Evolutionary conservation across 1,139 yeast species (phyloP), one percentile per base, ranked within the genome.

Genomic region (Geotrichum restrictum): DNA sequence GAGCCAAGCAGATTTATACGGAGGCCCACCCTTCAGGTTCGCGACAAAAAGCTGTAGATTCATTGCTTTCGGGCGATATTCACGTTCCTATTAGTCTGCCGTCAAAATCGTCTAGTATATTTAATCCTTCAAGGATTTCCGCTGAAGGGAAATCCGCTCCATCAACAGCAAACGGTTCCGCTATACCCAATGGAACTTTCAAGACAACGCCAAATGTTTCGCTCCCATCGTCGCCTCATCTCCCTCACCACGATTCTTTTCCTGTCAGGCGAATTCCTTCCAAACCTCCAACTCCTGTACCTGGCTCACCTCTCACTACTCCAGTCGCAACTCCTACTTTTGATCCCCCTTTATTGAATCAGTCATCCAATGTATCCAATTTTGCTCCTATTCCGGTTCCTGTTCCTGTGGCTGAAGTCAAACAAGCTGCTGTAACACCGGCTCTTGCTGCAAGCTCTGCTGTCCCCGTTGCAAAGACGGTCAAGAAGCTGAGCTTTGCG

Each of bases 401-500:
- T 14, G 40, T 14, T 7, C 11, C 45, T 5, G 16, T 10, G 29
- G 32, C 24, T 2, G 19, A 14, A 10, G 8, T 24, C 29, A 24
- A 24, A 8, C 29, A n/a, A n/a, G 14, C 31, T 3, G 22, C 44
- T n/a, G 29, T 32, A n/a, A 18, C 19, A 37, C 27, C 37, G 2
- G 41, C 27, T 8, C 32, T 24, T 1, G 19, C 39, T 18, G 16
- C 22, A 16, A 39, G 34, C 47, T 59, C 66, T 13, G 54, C 59
- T 22, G 57, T 57, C 10, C 58, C 65, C 4, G 66, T 66, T 2
- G 57, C 69, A 60, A 38, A 68, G 62, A 59, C 73, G 8, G 79
- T 77, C 58, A 87, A 87, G 72, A 85, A 86, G 67, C 71, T 87
- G 56, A 84, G 91, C 34, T 83, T 88, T 69, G 95, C 95, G 1